Evolutionary conservation across 2,329 filamentous ascomycete species (phyloP).

Genomic region (Grosmannia clavigera): DNA sequence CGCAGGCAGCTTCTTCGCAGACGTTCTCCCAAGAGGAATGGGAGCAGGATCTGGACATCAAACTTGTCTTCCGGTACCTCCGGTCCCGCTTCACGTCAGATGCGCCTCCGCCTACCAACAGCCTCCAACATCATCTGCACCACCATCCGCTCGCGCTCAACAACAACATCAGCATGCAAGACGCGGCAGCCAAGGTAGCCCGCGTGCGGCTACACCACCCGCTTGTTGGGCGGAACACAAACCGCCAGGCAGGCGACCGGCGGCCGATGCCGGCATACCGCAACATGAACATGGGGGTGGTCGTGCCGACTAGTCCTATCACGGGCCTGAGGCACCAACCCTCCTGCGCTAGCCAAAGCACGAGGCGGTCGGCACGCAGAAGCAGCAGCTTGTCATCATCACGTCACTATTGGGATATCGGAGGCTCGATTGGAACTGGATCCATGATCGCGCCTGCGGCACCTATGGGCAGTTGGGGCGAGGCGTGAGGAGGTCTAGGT

Average conservation of each 20-base stretch:
- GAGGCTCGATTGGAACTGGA: conserved; percentile 65
- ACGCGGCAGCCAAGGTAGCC: conserved; percentile 63
- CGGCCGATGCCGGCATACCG: conserved; percentile 39
- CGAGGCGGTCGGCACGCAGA: conserved; percentile 55
- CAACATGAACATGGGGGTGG: conserved; percentile 11
- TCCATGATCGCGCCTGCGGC: conserved; percentile 55
- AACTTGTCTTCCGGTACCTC: conserved; percentile 82
- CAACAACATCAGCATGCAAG: conserved; percentile 35
- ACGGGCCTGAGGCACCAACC: conserved; percentile 32
- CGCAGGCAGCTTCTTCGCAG: conserved; percentile 2
- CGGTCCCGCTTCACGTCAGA: conserved; percentile 57
- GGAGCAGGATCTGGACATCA: conserved; percentile 84
- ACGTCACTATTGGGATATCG: conserved; percentile 87
- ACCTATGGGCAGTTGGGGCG: conserved; percentile 67
- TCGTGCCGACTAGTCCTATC: conserved; percentile 33
- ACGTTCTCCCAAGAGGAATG: conserved; percentile 66
- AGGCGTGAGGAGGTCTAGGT: conserved; percentile 35
- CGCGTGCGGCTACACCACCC: conserved; percentile 84
- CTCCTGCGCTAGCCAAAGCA: conserved; percentile 85
- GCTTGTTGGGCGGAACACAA: conserved; percentile 47
- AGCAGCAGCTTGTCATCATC: conserved; percentile 58
- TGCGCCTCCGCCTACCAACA: conserved; percentile 15
- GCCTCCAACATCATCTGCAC: not conserved
- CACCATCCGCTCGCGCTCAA: conserved; percentile 2
- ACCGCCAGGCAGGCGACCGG: conserved; percentile 23